phyloP scores from a whole-genome alignment of 2,329 filamentous ascomycete genomes.

The Nannizzia gypsea region DNA sequence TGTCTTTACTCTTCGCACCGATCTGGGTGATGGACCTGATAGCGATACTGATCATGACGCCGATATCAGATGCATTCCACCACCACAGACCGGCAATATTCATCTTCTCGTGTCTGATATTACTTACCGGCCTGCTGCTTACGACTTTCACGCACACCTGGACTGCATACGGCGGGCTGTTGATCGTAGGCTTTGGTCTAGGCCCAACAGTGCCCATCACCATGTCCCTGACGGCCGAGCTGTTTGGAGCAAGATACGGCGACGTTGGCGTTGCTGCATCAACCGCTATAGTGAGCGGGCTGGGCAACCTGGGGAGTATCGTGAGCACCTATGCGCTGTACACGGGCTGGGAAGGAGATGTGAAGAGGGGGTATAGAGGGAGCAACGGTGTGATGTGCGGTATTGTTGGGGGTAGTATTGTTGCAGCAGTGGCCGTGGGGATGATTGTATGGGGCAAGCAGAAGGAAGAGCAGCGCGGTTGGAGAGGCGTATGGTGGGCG shows the following conservation, averaged over 20 bases:
- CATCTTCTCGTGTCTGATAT: constrained; percentile 59
- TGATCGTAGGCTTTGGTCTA: constrained; percentile 81
- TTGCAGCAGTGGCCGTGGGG: constrained; percentile 53
- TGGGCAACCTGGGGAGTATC: constrained; percentile 78
- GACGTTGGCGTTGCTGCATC: constrained; percentile 85
- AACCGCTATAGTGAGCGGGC: constrained; percentile 70
- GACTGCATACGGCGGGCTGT: constrained; percentile 76
- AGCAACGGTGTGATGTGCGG: constrained; percentile 84
- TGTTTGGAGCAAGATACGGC: constrained; percentile 79
- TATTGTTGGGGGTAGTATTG: constrained; percentile 66
- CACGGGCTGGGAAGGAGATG: constrained; percentile 73
- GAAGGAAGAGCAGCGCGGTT: constrained; percentile 25
- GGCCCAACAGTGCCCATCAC: constrained; percentile 85
- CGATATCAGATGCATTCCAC: constrained; percentile 79
- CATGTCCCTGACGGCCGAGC: constrained; percentile 86
- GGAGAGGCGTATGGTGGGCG: constrained; percentile 24
- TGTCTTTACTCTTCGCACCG: constrained; percentile 75
- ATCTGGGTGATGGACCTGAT: constrained; percentile 89
- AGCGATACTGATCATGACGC: constrained; percentile 73
- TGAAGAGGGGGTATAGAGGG: constrained; percentile 60
- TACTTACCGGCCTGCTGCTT: constrained; percentile 69
- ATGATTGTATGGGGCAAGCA: constrained; percentile 43
- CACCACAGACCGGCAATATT: constrained; percentile 70
- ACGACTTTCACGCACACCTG: constrained; percentile 66
- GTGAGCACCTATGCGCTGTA: constrained; percentile 83